Base-by-base conservation (phyloP, 345 rosid species). In the Melastoma malabathricum region DNA sequence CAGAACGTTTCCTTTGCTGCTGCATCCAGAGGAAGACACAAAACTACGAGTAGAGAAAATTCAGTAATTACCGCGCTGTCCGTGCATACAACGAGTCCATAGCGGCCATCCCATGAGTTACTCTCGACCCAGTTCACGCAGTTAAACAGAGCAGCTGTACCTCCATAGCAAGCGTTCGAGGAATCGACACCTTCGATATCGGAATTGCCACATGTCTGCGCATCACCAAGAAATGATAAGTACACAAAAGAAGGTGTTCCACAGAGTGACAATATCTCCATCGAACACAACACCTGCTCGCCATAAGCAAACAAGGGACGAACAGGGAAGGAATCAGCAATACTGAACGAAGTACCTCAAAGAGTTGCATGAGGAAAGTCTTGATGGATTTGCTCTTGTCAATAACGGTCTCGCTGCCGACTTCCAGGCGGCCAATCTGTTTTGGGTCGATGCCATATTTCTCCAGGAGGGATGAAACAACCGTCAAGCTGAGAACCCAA, bases 101-200 rank as follows among this genome's bases (percentile, higher is more conserved):
- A 93, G 58, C 99, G 90, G 59, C 99, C 96, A 56, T 93, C 99
- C 99, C 99, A 93, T 10, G 99, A 93, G 63, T 68, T 64, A 71
- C 99, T 89, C 73, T 93, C 99, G 66, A 88, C 96, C 99, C 99
- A 93, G 56, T 93, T 93, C 63, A 93, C 94, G 71, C 95, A 93
- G 57, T 93, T 93, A 54, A 93, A 69, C 61, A 93, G 75, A 60
- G 99, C 99, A 1, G 99, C 99, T 45, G 99, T 93, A 58, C 99
- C 99, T 15, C 99, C 99, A 48, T 93, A 93, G 69, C 99, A 93
- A 61, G 99, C 99, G 72, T 93, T 93, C 15, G 82, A 73, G 1
- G 99, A 93, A 75, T 93, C 99, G 50, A 93, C 99, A 34, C 99
- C 99, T 75, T 93, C 99, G 25, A 93, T 82, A 62, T 93, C 97